Evolutionary conservation across 352 stramenopile genomes (phyloP).

Genomic region (Plasmopara halstedii): DNA sequence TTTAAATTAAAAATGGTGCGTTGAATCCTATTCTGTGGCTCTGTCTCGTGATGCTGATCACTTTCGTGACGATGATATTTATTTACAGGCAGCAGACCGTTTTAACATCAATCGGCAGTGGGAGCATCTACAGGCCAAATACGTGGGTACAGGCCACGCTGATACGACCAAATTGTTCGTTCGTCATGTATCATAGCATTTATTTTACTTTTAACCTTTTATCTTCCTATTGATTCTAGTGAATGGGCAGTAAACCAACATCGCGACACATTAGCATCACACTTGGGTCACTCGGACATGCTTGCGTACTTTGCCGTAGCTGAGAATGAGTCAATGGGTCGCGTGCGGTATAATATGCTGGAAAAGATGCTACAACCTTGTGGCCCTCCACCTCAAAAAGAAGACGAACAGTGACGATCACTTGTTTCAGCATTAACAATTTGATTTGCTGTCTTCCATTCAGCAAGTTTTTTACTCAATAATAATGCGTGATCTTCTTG

Average conservation of each 20-base stretch:
- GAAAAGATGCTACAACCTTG: constrained; percentile 84
- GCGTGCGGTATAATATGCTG: constrained; percentile 52
- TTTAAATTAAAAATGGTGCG: not conserved
- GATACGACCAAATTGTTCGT: constrained; percentile 96
- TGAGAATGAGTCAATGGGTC: constrained; percentile 94
- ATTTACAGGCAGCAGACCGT: constrained; percentile 76
- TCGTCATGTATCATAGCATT: not conserved
- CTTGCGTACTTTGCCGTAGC: constrained; percentile 96
- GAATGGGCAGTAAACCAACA: constrained; percentile 99
- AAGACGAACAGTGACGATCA: constrained; percentile 47
- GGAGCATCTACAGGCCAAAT: constrained; percentile 92
- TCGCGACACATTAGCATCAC: constrained; percentile 95
- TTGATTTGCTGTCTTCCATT: constrained; percentile 46
- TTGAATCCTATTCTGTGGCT: not conserved
- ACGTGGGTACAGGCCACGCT: constrained; percentile 92
- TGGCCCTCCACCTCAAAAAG: constrained; percentile 58
- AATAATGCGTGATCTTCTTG: constrained; percentile 51
- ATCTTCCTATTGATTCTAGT: constrained; percentile 40
- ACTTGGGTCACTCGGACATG: constrained; percentile 97
- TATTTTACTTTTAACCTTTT: constrained; percentile 1
- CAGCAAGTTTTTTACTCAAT: constrained; percentile 36
- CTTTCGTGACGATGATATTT: too few species aligned
- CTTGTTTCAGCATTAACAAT: too few species aligned
- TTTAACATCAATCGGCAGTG: constrained; percentile 92
- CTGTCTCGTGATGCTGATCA: too few species aligned